These are phyloP conservation scores for Periconia sp. DNA, from an alignment of 2,329 filamentous ascomycete species.

Conservation along the genomic window DNA sequence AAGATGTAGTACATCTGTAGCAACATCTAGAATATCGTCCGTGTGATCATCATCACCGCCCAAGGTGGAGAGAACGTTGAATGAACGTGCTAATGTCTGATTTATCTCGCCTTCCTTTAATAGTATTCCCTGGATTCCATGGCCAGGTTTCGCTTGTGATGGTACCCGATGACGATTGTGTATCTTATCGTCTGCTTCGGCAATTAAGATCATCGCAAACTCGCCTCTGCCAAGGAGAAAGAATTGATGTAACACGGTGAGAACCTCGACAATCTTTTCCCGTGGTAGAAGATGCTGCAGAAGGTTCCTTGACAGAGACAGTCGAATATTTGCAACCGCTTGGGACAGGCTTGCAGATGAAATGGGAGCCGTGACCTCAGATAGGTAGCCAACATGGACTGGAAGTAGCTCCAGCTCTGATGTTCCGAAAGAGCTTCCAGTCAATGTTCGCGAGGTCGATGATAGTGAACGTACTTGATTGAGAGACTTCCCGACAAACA, in stretches of 20 bases:
- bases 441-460: conserved; percentile 35
- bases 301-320: conserved; percentile 82
- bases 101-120: conserved; percentile 89
- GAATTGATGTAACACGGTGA: conserved; percentile 82
- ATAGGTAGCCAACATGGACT: conserved; percentile 72
- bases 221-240: conserved; percentile 88
- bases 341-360: conserved; percentile 72
- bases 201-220: conserved; percentile 85
- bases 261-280: conserved; percentile 74
- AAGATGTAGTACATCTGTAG: conserved; percentile 76
- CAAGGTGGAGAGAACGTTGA: conserved; percentile 78
- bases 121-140: conserved; percentile 66
- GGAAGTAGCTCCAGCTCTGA: conserved; percentile 67
- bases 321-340: conserved; percentile 76
- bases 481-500: conserved; percentile 89
- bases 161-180: conserved; percentile 68
- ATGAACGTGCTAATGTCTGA: conserved; percentile 76
- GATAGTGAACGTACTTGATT: conserved; percentile 72
- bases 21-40: conserved; percentile 80
- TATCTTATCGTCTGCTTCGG: conserved; percentile 82
- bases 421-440: conserved; percentile 26
- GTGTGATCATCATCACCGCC: conserved; percentile 76
- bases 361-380: conserved; percentile 75
- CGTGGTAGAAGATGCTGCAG: conserved; percentile 83
- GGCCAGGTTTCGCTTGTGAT: conserved; percentile 44